Evolutionary conservation across 768 basidiomycete genomes (phyloP).

Genomic region (Phylloporus arenicola): DNA sequence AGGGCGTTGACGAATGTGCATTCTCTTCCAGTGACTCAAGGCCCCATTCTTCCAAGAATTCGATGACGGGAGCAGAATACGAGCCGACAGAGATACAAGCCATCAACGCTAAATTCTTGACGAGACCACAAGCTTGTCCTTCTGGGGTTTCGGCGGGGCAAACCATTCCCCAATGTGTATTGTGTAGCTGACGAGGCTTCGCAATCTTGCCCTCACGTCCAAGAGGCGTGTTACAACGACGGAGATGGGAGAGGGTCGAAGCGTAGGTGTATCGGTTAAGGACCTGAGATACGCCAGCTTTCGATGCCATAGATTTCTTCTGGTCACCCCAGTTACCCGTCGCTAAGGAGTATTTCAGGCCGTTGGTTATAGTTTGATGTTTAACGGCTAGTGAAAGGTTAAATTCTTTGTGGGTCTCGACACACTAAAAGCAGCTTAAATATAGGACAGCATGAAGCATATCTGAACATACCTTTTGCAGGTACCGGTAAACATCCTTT

Average conservation of each 20-base stretch:
- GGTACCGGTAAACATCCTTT: slow-evolving; percentile 92
- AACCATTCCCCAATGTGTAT: slow-evolving; percentile 99
- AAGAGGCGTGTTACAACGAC: slow-evolving; percentile 96
- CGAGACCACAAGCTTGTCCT: slow-evolving; percentile 98
- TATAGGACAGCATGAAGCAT: not conserved
- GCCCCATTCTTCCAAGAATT: slow-evolving; percentile 99
- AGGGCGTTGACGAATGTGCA: slow-evolving; percentile 73
- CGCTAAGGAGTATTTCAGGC: slow-evolving; percentile 94
- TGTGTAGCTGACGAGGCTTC: slow-evolving; percentile 97
- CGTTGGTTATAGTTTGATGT: slow-evolving; percentile 96
- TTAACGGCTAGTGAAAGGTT: slow-evolving; percentile 88
- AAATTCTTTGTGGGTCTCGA: slow-evolving; percentile 94
- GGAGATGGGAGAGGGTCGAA: slow-evolving; percentile 94
- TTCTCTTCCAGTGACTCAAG: slow-evolving; percentile 93
- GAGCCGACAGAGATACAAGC: slow-evolving; percentile 97
- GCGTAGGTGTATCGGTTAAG: slow-evolving; percentile 98
- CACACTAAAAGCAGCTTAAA: slow-evolving; percentile 55
- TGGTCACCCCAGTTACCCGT: slow-evolving; percentile 99
- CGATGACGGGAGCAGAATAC: slow-evolving; percentile 91
- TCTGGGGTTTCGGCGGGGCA: slow-evolving; percentile 99
- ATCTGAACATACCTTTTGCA: slow-evolving; percentile 73
- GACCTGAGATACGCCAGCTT: slow-evolving; percentile 98
- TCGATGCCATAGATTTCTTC: slow-evolving; percentile 96
- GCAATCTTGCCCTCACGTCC: slow-evolving; percentile 99
- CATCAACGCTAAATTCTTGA: slow-evolving; percentile 98